Evolutionary conservation across 345 rosid genomes (phyloP), one percentile per base, ranked within the genome.

Genomic region (Eutrema yunnanense): DNA sequence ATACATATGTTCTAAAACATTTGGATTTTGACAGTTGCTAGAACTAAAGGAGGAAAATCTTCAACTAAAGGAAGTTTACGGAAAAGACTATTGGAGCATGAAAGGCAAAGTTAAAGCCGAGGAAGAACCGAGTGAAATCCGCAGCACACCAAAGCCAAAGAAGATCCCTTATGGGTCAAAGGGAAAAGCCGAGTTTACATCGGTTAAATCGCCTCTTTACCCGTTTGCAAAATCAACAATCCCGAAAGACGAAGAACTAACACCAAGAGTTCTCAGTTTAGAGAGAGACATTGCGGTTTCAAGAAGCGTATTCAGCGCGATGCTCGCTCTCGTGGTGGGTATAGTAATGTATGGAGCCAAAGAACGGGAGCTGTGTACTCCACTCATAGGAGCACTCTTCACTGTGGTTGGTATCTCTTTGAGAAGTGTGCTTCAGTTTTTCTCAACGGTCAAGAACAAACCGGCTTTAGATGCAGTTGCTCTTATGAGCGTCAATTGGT

Each of bases 381-480:
- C 96, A 5, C 92, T 95, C 14, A 89, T 89, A 80, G 75, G 88
- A 65, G 90, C 93, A 27, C 90, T 91, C 33, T 88, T 86, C 75
- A 73, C 81, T 0, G 96, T 91, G 3, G 93, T 92, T 12, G 86
- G 81, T 58, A 88, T 92, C 82, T 92, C 96, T 13, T 67, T 92
- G 71, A 84, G 30, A 73, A 92, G 90, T 42, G 92, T 88, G 52
- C 75, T 89, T 69, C 82, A 82, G 65, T 80, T 88, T 69, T 86
- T 89, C 87, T 88, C 86, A 22, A 86, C 82, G 3, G 74, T 85
- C 71, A 82, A 69, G 70, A 82, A 86, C 82, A 88, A 78, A 66
- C 92, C 89, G 30, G 90, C 92, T 60, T 85, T 86, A 32, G 92
- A 94, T 70, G 96, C 92, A 3, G 82, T 88, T 46, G 92, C 96